Conservation (phyloP, 306 rosid genomes). For the Citrullus mucosospermus region DNA sequence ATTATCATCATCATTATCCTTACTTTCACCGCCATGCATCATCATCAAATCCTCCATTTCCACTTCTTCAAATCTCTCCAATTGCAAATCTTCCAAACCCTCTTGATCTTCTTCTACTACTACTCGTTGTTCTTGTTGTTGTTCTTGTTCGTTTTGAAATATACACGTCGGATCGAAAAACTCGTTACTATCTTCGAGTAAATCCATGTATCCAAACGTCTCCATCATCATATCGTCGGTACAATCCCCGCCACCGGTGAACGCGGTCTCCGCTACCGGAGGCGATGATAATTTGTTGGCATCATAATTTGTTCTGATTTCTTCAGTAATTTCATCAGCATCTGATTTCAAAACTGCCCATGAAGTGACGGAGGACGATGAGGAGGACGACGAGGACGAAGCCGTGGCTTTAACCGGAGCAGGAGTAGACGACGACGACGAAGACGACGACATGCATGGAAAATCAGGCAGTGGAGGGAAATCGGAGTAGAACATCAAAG, state of each 20-base stretch:
- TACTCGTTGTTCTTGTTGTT: background rate
- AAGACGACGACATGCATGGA: constrained; percentile 93
- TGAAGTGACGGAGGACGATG: constrained; percentile 55
- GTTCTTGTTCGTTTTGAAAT: constrained; percentile 24
- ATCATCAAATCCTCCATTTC: constrained; percentile 15
- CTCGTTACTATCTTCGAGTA: constrained; percentile 47
- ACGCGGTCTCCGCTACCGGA: constrained; percentile 1
- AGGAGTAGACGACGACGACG: constrained; percentile 23
- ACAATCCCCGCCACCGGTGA: constrained; percentile 21
- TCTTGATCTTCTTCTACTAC: background rate
- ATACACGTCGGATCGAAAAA: constrained; percentile 50
- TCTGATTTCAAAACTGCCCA: constrained; percentile 63
- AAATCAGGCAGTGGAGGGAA: constrained; percentile 78
- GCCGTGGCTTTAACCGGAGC: constrained; percentile 29
- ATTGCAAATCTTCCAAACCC: constrained; percentile 21
- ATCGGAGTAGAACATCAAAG: constrained; percentile 55
- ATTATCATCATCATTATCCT: background rate
- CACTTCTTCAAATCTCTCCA: constrained; percentile 14
- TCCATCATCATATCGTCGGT: constrained; percentile 42
- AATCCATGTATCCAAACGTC: constrained; percentile 73
- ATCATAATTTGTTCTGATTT: background rate
- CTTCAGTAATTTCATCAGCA: constrained; percentile 27
- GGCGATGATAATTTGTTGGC: constrained; percentile 28
- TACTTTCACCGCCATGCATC: background rate
- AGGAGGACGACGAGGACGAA: constrained; percentile 29